Evolutionary conservation across 495 filamentous ascomycete genomes (phyloP), one percentile per base, ranked within the genome.

Genomic region (Hypoxylon perforatum): DNA sequence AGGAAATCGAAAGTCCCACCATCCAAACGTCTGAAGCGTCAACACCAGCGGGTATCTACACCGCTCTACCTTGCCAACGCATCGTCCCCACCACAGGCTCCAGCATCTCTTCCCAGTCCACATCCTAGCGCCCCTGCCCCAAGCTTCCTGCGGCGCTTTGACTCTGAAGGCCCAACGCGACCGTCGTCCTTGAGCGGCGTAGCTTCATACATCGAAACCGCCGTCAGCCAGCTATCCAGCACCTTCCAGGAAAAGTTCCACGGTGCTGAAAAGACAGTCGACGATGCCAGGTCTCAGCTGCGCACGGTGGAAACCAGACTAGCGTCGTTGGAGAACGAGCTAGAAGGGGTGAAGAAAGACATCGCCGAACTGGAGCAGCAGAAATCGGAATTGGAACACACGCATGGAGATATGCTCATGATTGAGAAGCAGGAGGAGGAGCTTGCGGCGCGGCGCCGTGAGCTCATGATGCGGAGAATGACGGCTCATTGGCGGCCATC

Each of bases 341-440:
- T 44, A 4, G 17, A 19, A 18, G 17, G n/a, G 0, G 41, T 19
- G 41, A 44, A 9, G 17, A 44, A 19, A 18, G 41, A 44, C 7
- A 19, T 44, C 3, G 41, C 3, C 17, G 41, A 44, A 18, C n/a
- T 44, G 21, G 41, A 44, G 41, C 41, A 44, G 1, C 17, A 44
- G n/a, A 44, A 44, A 44, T 44, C 41, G 4, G 41, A 44, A 44
- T 21, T 44, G 41, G 41, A 18, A 19, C 3, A 44, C 17, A 21
- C 41, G 2, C 41, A 18, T 44, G 15, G 17, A 19, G 41, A 18
- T 44, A 7, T 44, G 41, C 41, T 44, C 17, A 2, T 1, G 41
- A 44, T 44, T 19, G 41, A 44, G 7, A 44, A 44, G 41, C 17
- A 44, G 21, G 41, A 44, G 17, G 41, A 44, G 17, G 41, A 44